Evolutionary conservation across 768 basidiomycete species (phyloP).

Genomic region (Amanita pseudoporphyria): DNA sequence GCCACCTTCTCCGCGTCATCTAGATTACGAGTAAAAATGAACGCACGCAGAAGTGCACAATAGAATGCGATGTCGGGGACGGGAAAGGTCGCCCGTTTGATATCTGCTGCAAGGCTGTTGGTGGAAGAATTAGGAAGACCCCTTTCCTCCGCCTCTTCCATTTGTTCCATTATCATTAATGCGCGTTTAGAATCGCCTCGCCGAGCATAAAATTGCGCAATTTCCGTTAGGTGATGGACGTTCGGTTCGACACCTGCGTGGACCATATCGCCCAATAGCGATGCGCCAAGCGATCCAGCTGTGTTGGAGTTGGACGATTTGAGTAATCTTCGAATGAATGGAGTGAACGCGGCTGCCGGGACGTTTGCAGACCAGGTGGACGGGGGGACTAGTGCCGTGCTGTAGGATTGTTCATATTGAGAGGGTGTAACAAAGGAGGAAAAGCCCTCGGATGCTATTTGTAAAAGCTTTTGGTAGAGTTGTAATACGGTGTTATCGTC

Average conservation of each 20-base stretch:
- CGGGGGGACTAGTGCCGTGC: conserved; percentile 14
- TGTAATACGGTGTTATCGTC: conserved; percentile 16
- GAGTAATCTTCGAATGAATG: conserved; percentile 39
- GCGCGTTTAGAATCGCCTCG: conserved; percentile 25
- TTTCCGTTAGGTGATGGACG: conserved; percentile 38
- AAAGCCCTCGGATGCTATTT: conserved; percentile 11
- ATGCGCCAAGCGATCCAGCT: conserved; percentile 19
- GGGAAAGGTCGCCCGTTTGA: conserved; percentile 6
- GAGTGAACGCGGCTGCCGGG: conserved; percentile 32
- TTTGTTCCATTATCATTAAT: conserved; percentile 29
- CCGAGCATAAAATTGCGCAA: conserved; percentile 37
- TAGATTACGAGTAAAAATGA: conserved; percentile 12
- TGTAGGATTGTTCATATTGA: background rate
- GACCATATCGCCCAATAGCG: conserved; percentile 45
- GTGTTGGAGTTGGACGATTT: background rate
- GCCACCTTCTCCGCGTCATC: conserved; percentile 11
- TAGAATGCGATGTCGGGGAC: conserved; percentile 16
- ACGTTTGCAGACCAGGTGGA: conserved; percentile 22
- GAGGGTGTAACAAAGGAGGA: background rate
- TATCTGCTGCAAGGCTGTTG: background rate
- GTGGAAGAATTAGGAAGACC: background rate
- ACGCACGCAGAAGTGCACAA: conserved; percentile 15
- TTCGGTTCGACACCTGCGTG: conserved; percentile 33
- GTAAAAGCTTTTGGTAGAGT: conserved; percentile 38
- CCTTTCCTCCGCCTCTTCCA: conserved; percentile 21